Evolutionary conservation across 768 basidiomycete species (phyloP), one percentile per base, ranked within the genome.

Genomic region (Collybia mongolica): DNA sequence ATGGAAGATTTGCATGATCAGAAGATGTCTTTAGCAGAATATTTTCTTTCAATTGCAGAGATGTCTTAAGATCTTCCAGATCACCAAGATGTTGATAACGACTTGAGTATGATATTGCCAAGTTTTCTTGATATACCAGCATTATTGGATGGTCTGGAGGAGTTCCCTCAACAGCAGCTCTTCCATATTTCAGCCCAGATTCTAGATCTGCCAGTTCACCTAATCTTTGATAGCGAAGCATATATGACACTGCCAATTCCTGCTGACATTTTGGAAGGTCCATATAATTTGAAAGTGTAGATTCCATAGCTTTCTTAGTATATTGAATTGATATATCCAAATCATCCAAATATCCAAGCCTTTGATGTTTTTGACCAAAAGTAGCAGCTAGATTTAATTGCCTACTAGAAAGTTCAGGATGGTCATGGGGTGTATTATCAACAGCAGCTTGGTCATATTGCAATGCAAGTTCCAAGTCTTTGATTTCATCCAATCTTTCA

Each of bases 171-270:
- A 55, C 18, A 18, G 40, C 36, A 17, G 11, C 32, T 19, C 48
- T 47, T 11, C n/a, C 44, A 37, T 23, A 46, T 12, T 44, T n/a
- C 4, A 55, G 17, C 15, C 49, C 18, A 26, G 18, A 12, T n/a
- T 55, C 46, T 7, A 55, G 32, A n/a, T 55, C 54, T 9, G 45
- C 45, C n/a, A 48, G 6, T 19, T 51, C 32, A n/a, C 46, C 45
- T 5, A 55, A 40, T 8, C 39, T 35, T 3, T 41, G 35, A 24
- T 32, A 54, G 2, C 49, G 44, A 15, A 37, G 19, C 4, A 19
- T 19, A 42, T 47, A 42, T 11, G 38, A 18, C 22, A 29, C 22
- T 7, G 39, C 28, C 45, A 54, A 32, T 18, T 41, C 42, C 3
- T 18, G 15, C 39, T 35, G 17, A 22, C 45, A 32, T n/a, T 18